phyloP scores from a whole-genome alignment of 768 basidiomycete species.

The Xerocomellus chrysenteron region DNA sequence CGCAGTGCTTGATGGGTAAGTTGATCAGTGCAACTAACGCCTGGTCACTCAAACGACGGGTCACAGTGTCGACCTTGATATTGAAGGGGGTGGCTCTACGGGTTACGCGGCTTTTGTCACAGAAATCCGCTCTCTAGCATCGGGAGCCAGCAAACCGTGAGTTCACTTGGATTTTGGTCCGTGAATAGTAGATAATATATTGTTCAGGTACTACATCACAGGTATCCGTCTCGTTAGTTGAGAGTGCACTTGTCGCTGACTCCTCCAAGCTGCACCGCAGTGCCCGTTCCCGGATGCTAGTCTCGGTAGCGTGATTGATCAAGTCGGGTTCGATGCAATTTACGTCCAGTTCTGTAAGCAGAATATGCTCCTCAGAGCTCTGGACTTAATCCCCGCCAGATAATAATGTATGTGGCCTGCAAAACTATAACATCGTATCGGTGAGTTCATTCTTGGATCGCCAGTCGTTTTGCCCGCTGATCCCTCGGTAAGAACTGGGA shows the following conservation, averaged over 20 bases:
- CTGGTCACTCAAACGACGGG: background rate
- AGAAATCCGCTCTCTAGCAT: conserved; percentile 26
- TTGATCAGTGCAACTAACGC: background rate
- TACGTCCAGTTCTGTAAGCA: conserved; percentile 64
- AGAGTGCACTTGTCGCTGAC: background rate
- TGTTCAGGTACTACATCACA: conserved; percentile 59
- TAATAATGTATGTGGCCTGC: conserved; percentile 44
- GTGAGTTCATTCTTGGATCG: conserved; percentile 36
- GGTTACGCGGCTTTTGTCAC: conserved; percentile 49
- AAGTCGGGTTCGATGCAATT: conserved; percentile 66
- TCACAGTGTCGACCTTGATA: conserved; percentile 66
- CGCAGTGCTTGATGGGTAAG: conserved; percentile 47
- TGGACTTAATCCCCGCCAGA: conserved; percentile 25
- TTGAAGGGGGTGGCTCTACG: conserved; percentile 60
- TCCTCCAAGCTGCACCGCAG: conserved; percentile 29
- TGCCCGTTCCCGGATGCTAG: conserved; percentile 71
- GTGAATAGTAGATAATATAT: background rate
- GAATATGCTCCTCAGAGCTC: background rate
- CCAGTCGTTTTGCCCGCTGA: background rate
- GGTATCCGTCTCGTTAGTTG: conserved; percentile 23
- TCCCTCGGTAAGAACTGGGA: conserved; percentile 44
- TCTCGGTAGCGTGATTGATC: conserved; percentile 57
- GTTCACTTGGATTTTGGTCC: background rate
- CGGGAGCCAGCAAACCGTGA: conserved; percentile 24
- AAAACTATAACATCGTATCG: conserved; percentile 51